phyloP scores from a whole-genome alignment of 139 green algal genomes.

The Chlamydomonas sp. region DNA sequence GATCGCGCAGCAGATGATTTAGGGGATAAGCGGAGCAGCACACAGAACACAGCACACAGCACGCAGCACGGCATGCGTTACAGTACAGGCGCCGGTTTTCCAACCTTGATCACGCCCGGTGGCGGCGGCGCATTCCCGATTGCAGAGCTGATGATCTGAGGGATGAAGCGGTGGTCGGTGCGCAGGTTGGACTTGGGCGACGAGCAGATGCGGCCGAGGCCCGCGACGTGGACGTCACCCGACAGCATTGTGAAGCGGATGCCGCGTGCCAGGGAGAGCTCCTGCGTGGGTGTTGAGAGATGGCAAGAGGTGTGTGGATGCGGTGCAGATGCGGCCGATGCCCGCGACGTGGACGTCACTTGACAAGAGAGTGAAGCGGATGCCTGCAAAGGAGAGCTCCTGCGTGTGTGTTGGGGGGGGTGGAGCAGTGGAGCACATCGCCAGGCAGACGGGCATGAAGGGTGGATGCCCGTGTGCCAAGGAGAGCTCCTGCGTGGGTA shows the following conservation, averaged over 20 bases:
- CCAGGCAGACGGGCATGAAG: too few relatives aligned
- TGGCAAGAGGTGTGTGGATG: too few relatives aligned
- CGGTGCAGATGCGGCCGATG: slow-evolving; percentile 28
- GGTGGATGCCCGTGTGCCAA: too few relatives aligned
- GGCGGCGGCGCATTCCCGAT: slow-evolving; percentile 48
- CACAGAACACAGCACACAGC: too few relatives aligned
- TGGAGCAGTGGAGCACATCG: too few relatives aligned
- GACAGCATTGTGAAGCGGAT: slow-evolving; percentile 48
- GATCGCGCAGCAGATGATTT: neutral
- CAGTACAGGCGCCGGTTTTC: too few relatives aligned
- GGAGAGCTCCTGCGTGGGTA: too few relatives aligned
- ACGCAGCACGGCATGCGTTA: too few relatives aligned
- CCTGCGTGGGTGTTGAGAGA: slow-evolving; percentile 30
- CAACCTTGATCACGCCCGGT: slow-evolving; percentile 21
- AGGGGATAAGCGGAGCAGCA: too few relatives aligned
- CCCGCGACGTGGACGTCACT: slow-evolving; percentile 47
- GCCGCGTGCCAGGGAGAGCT: slow-evolving; percentile 17
- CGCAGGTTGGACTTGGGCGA: slow-evolving; percentile 28
- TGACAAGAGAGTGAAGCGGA: slow-evolving; percentile 47
- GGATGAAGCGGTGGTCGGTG: slow-evolving; percentile 32
- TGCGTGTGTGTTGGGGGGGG: too few relatives aligned
- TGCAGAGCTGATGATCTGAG: slow-evolving; percentile 35
- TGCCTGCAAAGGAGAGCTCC: too few relatives aligned
- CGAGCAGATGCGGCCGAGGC: slow-evolving; percentile 28
- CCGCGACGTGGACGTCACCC: slow-evolving; percentile 47